Percentiles rank a stretch among this genome's conserved stretches.
These are phyloP conservation scores for Gnomoniopsis smithogilvyi DNA, from an alignment of 2,329 filamentous ascomycete genomes.

Conservation along the genomic window DNA sequence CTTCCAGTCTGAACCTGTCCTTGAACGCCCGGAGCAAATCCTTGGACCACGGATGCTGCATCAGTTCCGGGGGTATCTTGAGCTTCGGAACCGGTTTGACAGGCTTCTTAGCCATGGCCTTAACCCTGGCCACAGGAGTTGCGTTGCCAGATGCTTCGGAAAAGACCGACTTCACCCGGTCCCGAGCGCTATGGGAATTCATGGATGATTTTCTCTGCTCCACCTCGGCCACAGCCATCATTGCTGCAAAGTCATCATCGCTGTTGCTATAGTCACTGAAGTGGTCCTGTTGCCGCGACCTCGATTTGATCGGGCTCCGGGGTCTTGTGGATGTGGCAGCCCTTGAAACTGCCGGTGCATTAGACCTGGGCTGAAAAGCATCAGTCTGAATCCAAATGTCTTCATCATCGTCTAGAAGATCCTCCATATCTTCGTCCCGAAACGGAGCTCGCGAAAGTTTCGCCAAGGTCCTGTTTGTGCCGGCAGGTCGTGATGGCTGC, in stretches of 20 bases:
- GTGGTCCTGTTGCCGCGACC: slow-evolving; percentile 21
- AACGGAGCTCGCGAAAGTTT: slow-evolving; percentile 7
- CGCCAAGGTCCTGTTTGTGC: neutral
- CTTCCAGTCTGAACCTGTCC: slow-evolving; percentile 77
- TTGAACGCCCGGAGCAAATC: slow-evolving; percentile 81
- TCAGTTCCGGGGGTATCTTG: slow-evolving; percentile 47
- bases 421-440: slow-evolving; percentile 11
- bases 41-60: slow-evolving; percentile 75
- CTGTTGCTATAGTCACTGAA: slow-evolving; percentile 34
- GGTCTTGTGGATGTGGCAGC: slow-evolving; percentile 15
- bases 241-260: slow-evolving; percentile 41
- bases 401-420: slow-evolving; percentile 24
- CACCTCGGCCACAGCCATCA: slow-evolving; percentile 50
- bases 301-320: slow-evolving; percentile 18
- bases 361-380: neutral
- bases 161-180: slow-evolving; percentile 34
- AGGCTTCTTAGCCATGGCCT: slow-evolving; percentile 27
- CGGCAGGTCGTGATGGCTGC: neutral
- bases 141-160: slow-evolving; percentile 49
- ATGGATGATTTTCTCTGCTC: slow-evolving; percentile 38
- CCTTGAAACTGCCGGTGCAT: neutral
- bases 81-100: slow-evolving; percentile 28
- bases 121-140: slow-evolving; percentile 29
- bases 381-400: slow-evolving; percentile 15
- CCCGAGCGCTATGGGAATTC: slow-evolving; percentile 21